Base-by-base conservation (phyloP, 148 eudicot species). In the Limonium bicolor region DNA sequence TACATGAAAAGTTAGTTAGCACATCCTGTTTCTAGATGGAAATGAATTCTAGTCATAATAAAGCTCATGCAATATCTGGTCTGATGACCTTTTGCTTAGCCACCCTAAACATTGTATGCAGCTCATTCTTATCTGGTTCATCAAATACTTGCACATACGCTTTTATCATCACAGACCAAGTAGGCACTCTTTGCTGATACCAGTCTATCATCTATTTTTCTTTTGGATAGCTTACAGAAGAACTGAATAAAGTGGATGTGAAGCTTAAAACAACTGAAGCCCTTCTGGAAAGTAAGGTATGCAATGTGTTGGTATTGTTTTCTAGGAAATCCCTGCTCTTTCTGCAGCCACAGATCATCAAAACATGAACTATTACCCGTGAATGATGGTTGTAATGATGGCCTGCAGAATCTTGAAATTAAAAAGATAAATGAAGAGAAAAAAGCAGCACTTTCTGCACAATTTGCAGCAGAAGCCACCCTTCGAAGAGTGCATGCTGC, bases 401-500 rank as follows among this genome's bases (percentile, higher is more conserved):
- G 54, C 63, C 52, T 57, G 37, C 70, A 90, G 97, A 84, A 71
- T 63, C 77, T 90, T 50, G 97, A 90, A 61, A 55, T 76, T 4
- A 90, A 68, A 65, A 90, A 73, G 64, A 74, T 69, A 48, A 84
- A 70, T 60, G 93, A 90, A 44, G 93, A 88, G 68, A 88, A 80
- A 48, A 90, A 73, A 59, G 69, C 78, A 34, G 78, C 97, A 41
- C 54, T 90, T 60, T 74, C 93, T 26, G 97, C 95, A 36, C 95
- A 84, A 58, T 90, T 77, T 75, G 97, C 97, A 46, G 97, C 97
- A 26, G 95, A 90, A 69, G 95, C 95, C 57, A 90, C 97, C 15
- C 95, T 90, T 50, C 72, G 97, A 62, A 77, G 97, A 41, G 95
- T 90, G 34, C 97, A 90, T 55, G 87, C 93, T 54, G 87, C 92